Conservation (phyloP, 805 yeast genomes). For the Yarrowia osloensis region DNA sequence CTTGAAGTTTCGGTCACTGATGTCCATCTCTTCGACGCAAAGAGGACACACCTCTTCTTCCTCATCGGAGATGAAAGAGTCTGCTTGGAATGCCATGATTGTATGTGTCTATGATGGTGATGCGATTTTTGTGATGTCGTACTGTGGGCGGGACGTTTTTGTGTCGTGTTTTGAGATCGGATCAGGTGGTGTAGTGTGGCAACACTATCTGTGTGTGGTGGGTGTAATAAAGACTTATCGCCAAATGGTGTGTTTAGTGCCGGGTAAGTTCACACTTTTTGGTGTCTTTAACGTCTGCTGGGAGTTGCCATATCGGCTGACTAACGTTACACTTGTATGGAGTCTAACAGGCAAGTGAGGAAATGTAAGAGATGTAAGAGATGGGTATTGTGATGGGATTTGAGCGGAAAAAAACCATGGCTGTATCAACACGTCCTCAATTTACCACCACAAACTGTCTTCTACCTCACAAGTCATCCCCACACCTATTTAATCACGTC, state of each 20-base stretch:
- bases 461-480: neutral
- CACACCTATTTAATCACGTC: neutral
- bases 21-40: constrained; percentile 97
- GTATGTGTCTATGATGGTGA: neutral
- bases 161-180: neutral
- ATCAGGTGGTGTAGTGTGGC: constrained; percentile 13
- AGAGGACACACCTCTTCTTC: constrained; percentile 59
- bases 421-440: too few species aligned
- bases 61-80: constrained; percentile 29
- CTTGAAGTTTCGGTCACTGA: constrained; percentile 91
- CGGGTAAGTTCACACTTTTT: constrained; percentile 23
- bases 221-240: neutral
- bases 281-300: neutral
- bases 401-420: too few species aligned
- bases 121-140: neutral
- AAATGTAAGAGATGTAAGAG: too few species aligned
- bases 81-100: constrained; percentile 23
- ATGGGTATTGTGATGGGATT: too few species aligned
- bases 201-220: constrained; percentile 14
- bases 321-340: neutral
- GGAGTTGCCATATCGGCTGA: neutral
- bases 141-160: too few species aligned
- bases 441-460: neutral
- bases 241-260: constrained; percentile 1
- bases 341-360: neutral